Base-by-base conservation (phyloP, 2,329 filamentous ascomycete genomes). In the Neofusicoccum umdonicola region DNA sequence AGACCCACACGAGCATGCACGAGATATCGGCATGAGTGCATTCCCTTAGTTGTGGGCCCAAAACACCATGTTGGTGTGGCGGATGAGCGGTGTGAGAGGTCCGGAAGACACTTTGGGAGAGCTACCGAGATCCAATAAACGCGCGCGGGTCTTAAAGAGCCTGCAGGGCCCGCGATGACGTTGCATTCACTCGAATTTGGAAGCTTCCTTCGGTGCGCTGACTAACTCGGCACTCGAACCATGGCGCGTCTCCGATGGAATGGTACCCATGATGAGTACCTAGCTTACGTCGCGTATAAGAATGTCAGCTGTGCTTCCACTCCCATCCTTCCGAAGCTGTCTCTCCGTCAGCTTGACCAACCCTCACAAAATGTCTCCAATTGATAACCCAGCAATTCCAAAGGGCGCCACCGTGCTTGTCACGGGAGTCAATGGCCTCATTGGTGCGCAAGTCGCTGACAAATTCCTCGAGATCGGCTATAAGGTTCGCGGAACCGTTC, bases 371-470 rank as follows among this genome's bases (percentile, higher is more conserved):
- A 60, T 65, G 56, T 47, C 58, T n/a, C 51, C 42, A 34, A 39
- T 63, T 44, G 37, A 56, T 13, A 56, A 48, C 15, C 67, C 64
- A 8, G 56, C 54, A 19, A 58, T 69, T 9, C 68, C 68, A 11
- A 63, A 72, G 3, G 73, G 71, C 37, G 68, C 70, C 17, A 61
- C 66, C 31, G 65, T 78, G 34, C 70, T 78, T 8, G 73, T 78
- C 2, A 78, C 76, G 0, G 76, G 76, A 11, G 72, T 69, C 6
- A 77, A 74, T 65, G 76, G 76, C 12, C 67, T 76, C 19, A 72
- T 78, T 31, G 76, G 72, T 15, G 71, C 70, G 19, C 71, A 77
- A 57, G 54, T 77, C 1, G 71, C 66, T 2, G 72, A 77, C 44
- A 72, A 76, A 51, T 63, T 76, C 1, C 68, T 78, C 3, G 50